phyloP scores from a whole-genome alignment of 352 stramenopile species.

The Globisporangium splendens region DNA sequence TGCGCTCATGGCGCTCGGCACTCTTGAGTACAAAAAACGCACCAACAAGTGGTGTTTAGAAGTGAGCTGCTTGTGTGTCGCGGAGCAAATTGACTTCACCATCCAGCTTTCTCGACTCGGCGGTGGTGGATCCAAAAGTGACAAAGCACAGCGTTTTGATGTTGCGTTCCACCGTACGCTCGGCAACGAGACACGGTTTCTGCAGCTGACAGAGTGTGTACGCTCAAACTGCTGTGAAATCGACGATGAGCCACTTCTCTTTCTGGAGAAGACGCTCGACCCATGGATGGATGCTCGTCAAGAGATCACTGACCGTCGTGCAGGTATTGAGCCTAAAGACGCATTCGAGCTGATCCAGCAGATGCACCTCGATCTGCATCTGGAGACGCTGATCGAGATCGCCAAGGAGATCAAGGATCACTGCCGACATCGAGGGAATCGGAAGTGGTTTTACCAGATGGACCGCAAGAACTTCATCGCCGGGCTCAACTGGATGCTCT shows the following conservation, averaged over 20 bases:
- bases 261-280: conserved; percentile 43
- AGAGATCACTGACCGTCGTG: conserved; percentile 37
- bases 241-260: conserved; percentile 46
- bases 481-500: conserved; percentile 58
- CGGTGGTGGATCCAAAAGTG: conserved; percentile 1
- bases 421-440: conserved; percentile 67
- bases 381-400: conserved; percentile 56
- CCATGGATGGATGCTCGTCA: conserved; percentile 57
- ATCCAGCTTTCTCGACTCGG: conserved; percentile 44
- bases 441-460: conserved; percentile 42
- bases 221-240: conserved; percentile 50
- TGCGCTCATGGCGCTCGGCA: conserved; percentile 31
- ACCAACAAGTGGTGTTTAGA: conserved; percentile 35
- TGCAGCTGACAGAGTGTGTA: conserved; percentile 48
- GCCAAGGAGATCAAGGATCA: conserved; percentile 68
- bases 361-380: conserved; percentile 58
- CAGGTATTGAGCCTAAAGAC: conserved; percentile 47
- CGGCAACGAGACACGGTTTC: conserved; percentile 54
- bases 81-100: conserved; percentile 59
- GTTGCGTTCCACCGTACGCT: conserved; percentile 45
- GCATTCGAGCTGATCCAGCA: conserved; percentile 49
- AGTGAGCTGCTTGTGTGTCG: conserved; percentile 57
- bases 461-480: conserved; percentile 38
- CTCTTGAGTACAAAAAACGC: conserved; percentile 22
- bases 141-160: conserved; percentile 29